Base-by-base conservation (phyloP, 495 filamentous ascomycete genomes). In the Penicillium steckii region DNA sequence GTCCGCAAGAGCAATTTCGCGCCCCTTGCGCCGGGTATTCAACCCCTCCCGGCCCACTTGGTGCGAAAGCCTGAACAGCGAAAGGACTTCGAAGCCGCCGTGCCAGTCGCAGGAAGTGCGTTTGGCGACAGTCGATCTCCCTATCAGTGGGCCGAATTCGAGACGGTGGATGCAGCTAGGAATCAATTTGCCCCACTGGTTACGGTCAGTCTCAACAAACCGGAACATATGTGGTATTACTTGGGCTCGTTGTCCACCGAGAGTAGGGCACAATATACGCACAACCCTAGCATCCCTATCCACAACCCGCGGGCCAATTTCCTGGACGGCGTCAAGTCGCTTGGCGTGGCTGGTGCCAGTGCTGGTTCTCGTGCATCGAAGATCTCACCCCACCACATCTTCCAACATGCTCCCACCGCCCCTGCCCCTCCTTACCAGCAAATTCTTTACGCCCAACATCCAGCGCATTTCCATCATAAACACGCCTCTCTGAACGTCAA, bases 261-360 rank as follows among this genome's bases (percentile, higher is more conserved):
- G 64, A 87, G 91, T 61, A 91, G 86, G 70, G 86, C 90, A 38
- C 89, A 95, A 64, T 98, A 91, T 75, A 96, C 94, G 24, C 87
- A 94, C 56, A 86, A 95, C 74, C 83, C 79, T 53, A 71, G 71
- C 32, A 84, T 80, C 41, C 55, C 72, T 53, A 62, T 80, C 64
- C 78, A 82, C 69, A 80, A 85, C 64, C 73, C 73, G 50, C 74
- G 72, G 53, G 75, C 80, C 52, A 85, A 81, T 73, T 80, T 85
- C 75, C 69, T 83, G 44, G 78, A 81, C 57, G 78, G 70, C 59
- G 71, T 79, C 55, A 71, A 74, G 67, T 70, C 75, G 54, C 68
- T 72, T 70, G 68, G 67, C 66, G 52, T 66, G 61, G 60, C 57
- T 56, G 55, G 55, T 51, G 56, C 52, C 43, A 50, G 53, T 47